Evolutionary conservation across 352 stramenopile species (phyloP).

Genomic region (Elongisporangium anandrum): DNA sequence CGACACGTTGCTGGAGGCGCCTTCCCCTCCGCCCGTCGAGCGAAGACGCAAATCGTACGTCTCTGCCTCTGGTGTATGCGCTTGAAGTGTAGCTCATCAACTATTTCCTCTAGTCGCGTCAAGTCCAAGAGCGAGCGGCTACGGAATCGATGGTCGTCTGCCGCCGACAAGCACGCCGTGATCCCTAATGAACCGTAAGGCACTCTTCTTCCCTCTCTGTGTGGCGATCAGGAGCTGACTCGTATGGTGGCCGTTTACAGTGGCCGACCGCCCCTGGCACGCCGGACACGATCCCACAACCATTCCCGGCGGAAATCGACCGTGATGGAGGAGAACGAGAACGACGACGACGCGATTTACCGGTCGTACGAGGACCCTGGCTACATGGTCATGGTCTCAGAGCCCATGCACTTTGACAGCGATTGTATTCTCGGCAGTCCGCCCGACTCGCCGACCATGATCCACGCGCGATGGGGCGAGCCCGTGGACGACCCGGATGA

Average conservation of each 20-base stretch:
- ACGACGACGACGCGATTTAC: slow-evolving; percentile 44
- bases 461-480: slow-evolving; percentile 84
- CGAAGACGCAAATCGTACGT: slow-evolving; percentile 60
- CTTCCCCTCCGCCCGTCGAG: slow-evolving; percentile 36
- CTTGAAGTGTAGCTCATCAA: too few species aligned
- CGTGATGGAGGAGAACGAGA: slow-evolving; percentile 20
- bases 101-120: slow-evolving; percentile 1
- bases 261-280: slow-evolving; percentile 17
- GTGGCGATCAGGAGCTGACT: not conserved
- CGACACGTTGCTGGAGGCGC: slow-evolving; percentile 73
- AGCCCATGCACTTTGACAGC: slow-evolving; percentile 66
- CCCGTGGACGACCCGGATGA: slow-evolving; percentile 80
- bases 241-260: not conserved
- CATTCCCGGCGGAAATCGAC: slow-evolving; percentile 19
- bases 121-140: slow-evolving; percentile 35
- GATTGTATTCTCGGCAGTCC: slow-evolving; percentile 78
- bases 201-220: not conserved
- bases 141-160: slow-evolving; percentile 19
- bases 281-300: slow-evolving; percentile 13
- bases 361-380: slow-evolving; percentile 78
- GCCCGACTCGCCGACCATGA: slow-evolving; percentile 70
- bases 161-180: slow-evolving; percentile 5
- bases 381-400: slow-evolving; percentile 51
- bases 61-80: too few species aligned
- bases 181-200: not conserved